Evolutionary conservation across 495 filamentous ascomycete species (phyloP), one percentile per base, ranked within the genome.

Genomic region (Pyronema domesticum): DNA sequence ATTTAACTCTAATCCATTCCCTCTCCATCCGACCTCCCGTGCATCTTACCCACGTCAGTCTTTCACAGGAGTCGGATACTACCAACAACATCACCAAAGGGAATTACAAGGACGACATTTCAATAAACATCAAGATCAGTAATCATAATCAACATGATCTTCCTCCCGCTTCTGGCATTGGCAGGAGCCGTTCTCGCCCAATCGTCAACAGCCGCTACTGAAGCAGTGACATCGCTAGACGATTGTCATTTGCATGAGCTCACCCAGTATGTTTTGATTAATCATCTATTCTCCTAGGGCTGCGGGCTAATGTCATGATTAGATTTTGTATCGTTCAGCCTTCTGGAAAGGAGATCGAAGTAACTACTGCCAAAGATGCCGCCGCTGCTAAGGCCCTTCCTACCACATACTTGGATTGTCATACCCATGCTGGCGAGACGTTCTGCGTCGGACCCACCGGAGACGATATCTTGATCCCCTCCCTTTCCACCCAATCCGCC

Each of bases 401-500:
- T 8, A 64, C 72, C 2, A 57, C 65, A 45, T 79, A 77, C 54
- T 74, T 72, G 0, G 73, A 66, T 5, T 81, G 78, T 37, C 74
- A 79, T 58, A 53, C 61, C 0, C 74, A 76, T 59, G 74, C 60
- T 1, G 61, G 47, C 43, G 65, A 75, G 51, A 66, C 64, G 46
- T 73, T 67, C 66, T 81, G 76, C 55, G 18, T 73, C 14, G 69
- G 67, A 3, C 61, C 67, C 8, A 61, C 72, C 40, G 76, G 74
- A n/a, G 68, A 71, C 7, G 74, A 78, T 14, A 68, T 74, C 11
- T 34, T 66, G 33, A 64, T 74, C 23, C 23, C 51, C 7, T 45
- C 47, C 10, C 52, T 62, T 46, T 52, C 52, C 37, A 13, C 36
- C 36, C 11, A 14, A 23, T n/a, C 19, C n/a, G 23, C n/a, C 6